Evolutionary conservation across 2,329 filamentous ascomycete species (phyloP), one percentile per base, ranked within the genome.

Genomic region (Arthrobotrys musiformis): DNA sequence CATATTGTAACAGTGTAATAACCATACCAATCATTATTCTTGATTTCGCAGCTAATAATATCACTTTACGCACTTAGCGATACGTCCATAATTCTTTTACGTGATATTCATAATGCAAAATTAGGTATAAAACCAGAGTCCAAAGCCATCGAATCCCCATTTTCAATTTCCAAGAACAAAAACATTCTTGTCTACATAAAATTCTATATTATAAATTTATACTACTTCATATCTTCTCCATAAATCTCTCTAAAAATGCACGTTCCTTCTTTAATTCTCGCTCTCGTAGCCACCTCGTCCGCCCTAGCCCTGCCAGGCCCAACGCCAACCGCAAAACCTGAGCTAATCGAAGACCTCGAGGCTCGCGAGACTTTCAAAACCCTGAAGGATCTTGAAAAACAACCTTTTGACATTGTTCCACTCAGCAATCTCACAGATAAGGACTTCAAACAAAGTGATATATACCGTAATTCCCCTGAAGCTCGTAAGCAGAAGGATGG

Each of bases 401-500:
- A n/a, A 17, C 62, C 42, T 17, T 66, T 54, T 15, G 42, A 66
- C 13, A 66, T 28, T 1, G 22, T 66, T 22, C 9, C 40, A 11
- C 52, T 44, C 13, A 46, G 44, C 26, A 13, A 50, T 4, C 61
- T 64, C 9, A 24, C 61, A 19, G 17, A n/a, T 8, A 66, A 66
- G 33, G 62, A 66, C 35, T 28, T 15, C 33, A 66, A 22, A 19
- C 62, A 66, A 42, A 66, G 46, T 30, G 62, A 66, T 17, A 30
- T 54, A 1, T 66, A 66, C 17, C 35, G 62, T 8, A 52, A 40
- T 2, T 8, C 15, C 2, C n/a, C 33, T 0, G 17, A 1, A 7
- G 62, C 44, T 24, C 62, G 46, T 17, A 17, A n/a, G 9, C 28
- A 28, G 46, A 30, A 24, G 9, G 46, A 42, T 42, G 62, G 62